Conservation (phyloP, 2,329 filamentous ascomycete species). For the Thielaviopsis cerberus region DNA sequence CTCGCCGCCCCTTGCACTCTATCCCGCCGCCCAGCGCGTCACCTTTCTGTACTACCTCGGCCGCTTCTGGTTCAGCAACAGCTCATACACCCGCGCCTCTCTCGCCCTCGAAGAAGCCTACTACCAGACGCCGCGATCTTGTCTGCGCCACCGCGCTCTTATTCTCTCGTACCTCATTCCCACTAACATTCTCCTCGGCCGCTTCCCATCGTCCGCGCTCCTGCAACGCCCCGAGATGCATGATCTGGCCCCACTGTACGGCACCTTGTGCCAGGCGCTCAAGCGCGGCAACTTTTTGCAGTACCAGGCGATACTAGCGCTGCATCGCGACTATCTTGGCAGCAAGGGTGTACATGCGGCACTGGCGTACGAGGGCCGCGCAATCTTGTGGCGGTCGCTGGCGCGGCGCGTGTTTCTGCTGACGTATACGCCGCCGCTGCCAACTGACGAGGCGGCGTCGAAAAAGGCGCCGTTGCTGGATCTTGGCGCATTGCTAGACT, state of each 20-base stretch:
- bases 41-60: constrained; percentile 92
- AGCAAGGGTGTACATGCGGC: constrained; percentile 57
- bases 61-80: constrained; percentile 71
- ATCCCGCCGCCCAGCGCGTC: constrained; percentile 70
- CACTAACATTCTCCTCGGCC: constrained; percentile 65
- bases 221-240: constrained; percentile 52
- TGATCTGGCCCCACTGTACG: constrained; percentile 46
- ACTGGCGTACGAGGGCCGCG: constrained; percentile 57
- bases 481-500: constrained; percentile 45
- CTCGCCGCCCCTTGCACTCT: constrained; percentile 62
- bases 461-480: constrained; percentile 57
- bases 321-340: constrained; percentile 54
- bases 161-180: constrained; percentile 75
- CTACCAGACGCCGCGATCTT: constrained; percentile 40
- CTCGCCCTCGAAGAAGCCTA: constrained; percentile 65
- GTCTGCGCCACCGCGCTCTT: constrained; percentile 54
- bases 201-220: constrained; percentile 52
- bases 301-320: constrained; percentile 51
- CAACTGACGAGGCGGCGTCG: constrained; percentile 27
- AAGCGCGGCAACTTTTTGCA: constrained; percentile 52
- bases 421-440: constrained; percentile 50
- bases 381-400: constrained; percentile 69
- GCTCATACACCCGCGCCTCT: constrained; percentile 61
- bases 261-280: constrained; percentile 55
- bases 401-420: constrained; percentile 61